Evolutionary conservation across 2,329 filamentous ascomycete genomes (phyloP).

Genomic region (Rhytidhysteron rufulum): DNA sequence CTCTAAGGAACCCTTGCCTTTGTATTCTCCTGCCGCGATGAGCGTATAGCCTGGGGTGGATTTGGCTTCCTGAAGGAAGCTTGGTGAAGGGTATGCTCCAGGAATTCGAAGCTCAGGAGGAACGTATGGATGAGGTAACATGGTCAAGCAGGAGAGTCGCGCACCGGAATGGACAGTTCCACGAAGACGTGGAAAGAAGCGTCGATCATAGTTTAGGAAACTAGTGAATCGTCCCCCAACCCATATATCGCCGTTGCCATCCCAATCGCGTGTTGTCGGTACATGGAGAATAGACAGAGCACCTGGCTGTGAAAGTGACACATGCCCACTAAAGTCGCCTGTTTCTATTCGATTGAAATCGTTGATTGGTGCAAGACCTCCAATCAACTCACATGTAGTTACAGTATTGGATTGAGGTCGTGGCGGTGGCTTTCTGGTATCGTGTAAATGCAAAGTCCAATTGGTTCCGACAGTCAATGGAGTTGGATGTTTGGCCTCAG

Average conservation of each 20-base stretch:
- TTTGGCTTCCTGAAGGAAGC: constrained; percentile 54
- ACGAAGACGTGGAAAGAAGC: constrained; percentile 74
- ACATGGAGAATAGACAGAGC: constrained; percentile 81
- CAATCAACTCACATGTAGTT: constrained; percentile 26
- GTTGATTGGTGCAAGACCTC: constrained; percentile 11
- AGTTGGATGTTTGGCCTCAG: constrained; percentile 59
- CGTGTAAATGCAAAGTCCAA: constrained; percentile 76
- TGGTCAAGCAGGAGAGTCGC: constrained; percentile 68
- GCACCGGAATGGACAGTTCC: constrained; percentile 82
- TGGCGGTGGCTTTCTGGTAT: constrained; percentile 54
- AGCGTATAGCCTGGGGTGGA: constrained; percentile 59
- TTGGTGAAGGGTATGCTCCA: constrained; percentile 50
- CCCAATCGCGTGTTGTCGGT: constrained; percentile 52
- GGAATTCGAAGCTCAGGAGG: constrained; percentile 59
- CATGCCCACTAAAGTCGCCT: constrained; percentile 54
- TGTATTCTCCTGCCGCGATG: constrained; percentile 84
- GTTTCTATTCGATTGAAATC: constrained; percentile 47
- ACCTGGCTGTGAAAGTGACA: constrained; percentile 72
- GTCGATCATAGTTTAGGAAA: constrained; percentile 83
- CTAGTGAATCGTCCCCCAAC: constrained; percentile 85
- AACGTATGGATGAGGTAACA: constrained; percentile 65
- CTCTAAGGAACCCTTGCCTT: constrained; percentile 84
- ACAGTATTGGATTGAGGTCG: constrained; percentile 7
- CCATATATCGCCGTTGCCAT: constrained; percentile 75
- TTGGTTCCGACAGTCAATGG: constrained; percentile 84